phyloP scores from a whole-genome alignment of 257 asterid genomes.

The Nicotiana tomentosiformis region DNA sequence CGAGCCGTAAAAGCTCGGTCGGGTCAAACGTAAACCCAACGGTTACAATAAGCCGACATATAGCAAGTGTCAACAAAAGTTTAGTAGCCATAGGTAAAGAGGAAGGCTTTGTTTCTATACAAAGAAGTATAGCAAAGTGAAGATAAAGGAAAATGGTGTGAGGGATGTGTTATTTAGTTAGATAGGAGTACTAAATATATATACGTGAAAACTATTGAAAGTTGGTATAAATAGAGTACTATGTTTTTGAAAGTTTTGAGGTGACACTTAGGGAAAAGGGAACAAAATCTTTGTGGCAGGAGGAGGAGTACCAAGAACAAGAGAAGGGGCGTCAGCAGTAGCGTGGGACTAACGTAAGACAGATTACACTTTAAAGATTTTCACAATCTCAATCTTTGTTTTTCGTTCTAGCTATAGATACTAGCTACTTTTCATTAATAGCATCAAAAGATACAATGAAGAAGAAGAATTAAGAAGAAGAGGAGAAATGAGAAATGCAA shows the following conservation, averaged over 20 bases:
- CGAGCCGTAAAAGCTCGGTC: slow-evolving; percentile 32
- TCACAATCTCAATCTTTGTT: slow-evolving; percentile 16
- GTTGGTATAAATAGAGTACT: too few relatives aligned
- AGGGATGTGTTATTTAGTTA: too few relatives aligned
- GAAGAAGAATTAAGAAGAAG: neutral
- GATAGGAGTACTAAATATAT: too few relatives aligned
- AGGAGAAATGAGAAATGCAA: neutral
- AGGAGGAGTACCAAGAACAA: neutral
- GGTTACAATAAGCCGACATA: slow-evolving; percentile 48
- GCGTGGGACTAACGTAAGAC: slow-evolving; percentile 41
- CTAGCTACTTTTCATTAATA: slow-evolving; percentile 5
- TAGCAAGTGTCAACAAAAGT: slow-evolving; percentile 44
- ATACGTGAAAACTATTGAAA: too few relatives aligned
- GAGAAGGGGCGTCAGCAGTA: slow-evolving; percentile 20
- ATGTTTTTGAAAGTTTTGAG: too few relatives aligned
- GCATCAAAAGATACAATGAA: neutral
- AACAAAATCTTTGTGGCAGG: slow-evolving; percentile 27
- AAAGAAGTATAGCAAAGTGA: neutral
- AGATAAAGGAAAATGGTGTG: neutral
- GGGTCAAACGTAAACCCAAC: slow-evolving; percentile 64
- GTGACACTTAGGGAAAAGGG: neutral
- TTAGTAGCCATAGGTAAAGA: slow-evolving; percentile 31
- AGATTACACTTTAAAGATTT: slow-evolving; percentile 54
- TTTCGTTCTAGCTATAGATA: slow-evolving; percentile 8
- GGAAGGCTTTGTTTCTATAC: neutral